phyloP scores from a whole-genome alignment of 352 stramenopile genomes.

The Globisporangium nagaii region DNA sequence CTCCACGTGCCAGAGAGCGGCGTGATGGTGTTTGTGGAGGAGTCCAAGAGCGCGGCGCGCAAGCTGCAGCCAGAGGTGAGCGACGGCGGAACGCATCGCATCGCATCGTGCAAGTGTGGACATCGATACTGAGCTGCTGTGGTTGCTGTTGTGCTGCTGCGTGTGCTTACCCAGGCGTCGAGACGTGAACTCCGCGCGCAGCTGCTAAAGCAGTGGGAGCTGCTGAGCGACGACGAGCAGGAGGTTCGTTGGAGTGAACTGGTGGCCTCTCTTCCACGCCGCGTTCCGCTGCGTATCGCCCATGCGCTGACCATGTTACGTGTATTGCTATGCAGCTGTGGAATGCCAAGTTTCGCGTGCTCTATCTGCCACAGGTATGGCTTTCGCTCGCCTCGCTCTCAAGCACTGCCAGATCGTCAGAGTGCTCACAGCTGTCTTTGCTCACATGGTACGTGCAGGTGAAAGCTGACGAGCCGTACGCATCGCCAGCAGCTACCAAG shows the following conservation, averaged over 20 bases:
- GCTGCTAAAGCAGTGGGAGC: constrained; percentile 22
- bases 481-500: neutral
- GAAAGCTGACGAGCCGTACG: neutral
- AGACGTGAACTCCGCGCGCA: constrained; percentile 19
- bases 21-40: constrained; percentile 32
- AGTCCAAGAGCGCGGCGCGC: constrained; percentile 15
- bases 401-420: neutral
- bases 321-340: constrained; percentile 4
- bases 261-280: neutral
- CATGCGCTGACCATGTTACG: neutral
- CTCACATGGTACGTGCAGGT: neutral
- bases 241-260: constrained; percentile 11
- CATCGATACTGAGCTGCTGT: neutral
- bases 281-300: neutral
- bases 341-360: constrained; percentile 7
- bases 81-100: neutral
- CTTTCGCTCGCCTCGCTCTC: neutral
- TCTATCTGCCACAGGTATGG: neutral
- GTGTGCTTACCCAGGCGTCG: constrained; percentile 14
- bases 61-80: constrained; percentile 21
- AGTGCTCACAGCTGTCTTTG: neutral
- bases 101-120: no score
- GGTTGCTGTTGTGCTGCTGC: neutral
- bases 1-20: constrained; percentile 23
- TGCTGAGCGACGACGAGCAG: constrained; percentile 21